These are phyloP conservation scores for Aureobasidium sp. DNA, from an alignment of 2,329 filamentous ascomycete species.

Conservation along the genomic window DNA sequence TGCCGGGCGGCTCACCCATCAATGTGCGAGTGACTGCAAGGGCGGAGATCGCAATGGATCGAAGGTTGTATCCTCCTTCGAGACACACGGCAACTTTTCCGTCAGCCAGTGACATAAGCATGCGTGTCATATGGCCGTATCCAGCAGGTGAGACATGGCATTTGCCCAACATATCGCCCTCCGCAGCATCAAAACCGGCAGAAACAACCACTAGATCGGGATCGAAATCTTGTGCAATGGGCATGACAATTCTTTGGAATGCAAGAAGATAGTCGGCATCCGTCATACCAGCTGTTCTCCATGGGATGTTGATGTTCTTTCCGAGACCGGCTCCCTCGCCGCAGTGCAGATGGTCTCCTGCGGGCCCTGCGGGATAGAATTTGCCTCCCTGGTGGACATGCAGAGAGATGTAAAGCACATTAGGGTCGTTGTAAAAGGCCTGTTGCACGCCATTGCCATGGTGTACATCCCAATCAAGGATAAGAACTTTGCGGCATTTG, in stretches of 20 bases:
- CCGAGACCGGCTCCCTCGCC: slow-evolving; percentile 52
- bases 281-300: slow-evolving; percentile 70
- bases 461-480: slow-evolving; percentile 82
- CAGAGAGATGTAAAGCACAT: slow-evolving; percentile 89
- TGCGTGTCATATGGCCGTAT: slow-evolving; percentile 98
- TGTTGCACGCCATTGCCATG: slow-evolving; percentile 91
- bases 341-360: slow-evolving; percentile 54
- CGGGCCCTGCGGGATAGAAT: slow-evolving; percentile 69
- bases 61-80: slow-evolving; percentile 91
- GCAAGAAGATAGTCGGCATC: slow-evolving; percentile 96
- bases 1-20: slow-evolving; percentile 86
- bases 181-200: slow-evolving; percentile 91
- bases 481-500: slow-evolving; percentile 77
- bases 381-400: slow-evolving; percentile 78
- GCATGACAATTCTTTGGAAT: slow-evolving; percentile 94
- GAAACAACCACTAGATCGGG: slow-evolving; percentile 94
- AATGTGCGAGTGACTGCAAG: slow-evolving; percentile 84
- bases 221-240: slow-evolving; percentile 85
- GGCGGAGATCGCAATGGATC: slow-evolving; percentile 86
- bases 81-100: slow-evolving; percentile 89
- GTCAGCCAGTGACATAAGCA: slow-evolving; percentile 90
- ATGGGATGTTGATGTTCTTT: slow-evolving; percentile 63
- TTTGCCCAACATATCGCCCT: slow-evolving; percentile 84
- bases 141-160: slow-evolving; percentile 88
- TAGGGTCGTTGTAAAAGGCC: slow-evolving; percentile 90